Conservation (phyloP, 2,329 filamentous ascomycete species). For the Nothophaeocryptopus gaeumannii region DNA sequence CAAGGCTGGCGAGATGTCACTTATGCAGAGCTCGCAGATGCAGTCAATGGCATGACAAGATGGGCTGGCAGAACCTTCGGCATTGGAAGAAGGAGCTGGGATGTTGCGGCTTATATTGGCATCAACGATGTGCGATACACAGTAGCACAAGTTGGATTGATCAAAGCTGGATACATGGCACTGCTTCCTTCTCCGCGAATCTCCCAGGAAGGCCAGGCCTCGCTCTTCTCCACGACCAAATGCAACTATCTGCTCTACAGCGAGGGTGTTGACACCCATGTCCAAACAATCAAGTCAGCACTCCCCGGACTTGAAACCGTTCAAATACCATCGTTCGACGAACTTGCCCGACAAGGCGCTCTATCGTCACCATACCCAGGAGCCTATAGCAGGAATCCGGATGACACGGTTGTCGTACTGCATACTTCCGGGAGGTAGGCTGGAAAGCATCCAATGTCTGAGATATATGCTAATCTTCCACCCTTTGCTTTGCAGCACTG, state of each 20-base stretch:
- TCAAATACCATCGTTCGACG: slow-evolving; percentile 16
- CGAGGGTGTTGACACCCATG: slow-evolving; percentile 17
- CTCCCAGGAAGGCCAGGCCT: slow-evolving; percentile 17
- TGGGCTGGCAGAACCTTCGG: slow-evolving; percentile 23
- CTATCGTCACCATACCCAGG: slow-evolving; percentile 1
- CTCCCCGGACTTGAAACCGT: slow-evolving; percentile 19
- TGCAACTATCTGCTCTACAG: slow-evolving; percentile 18
- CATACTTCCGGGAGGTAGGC: slow-evolving; percentile 27
- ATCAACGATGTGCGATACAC: slow-evolving; percentile 26
- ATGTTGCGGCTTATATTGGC: slow-evolving; percentile 28
- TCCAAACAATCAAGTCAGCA: slow-evolving; percentile 20
- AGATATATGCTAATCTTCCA: no score
- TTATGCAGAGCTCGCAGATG: slow-evolving; percentile 13
- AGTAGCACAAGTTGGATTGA: slow-evolving; percentile 21
- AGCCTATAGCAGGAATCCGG: slow-evolving; percentile 5
- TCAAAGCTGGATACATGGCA: slow-evolving; percentile 28
- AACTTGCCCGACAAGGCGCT: slow-evolving; percentile 11
- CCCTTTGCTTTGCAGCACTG: no score
- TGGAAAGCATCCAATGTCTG: no score
- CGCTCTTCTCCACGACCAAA: slow-evolving; percentile 18
- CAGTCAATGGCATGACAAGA: slow-evolving; percentile 17
- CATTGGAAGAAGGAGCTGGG: slow-evolving; percentile 20
- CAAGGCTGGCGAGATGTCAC: slow-evolving; percentile 20
- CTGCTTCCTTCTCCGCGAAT: slow-evolving; percentile 19
- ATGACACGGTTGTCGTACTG: slow-evolving; percentile 17